Percentiles rank a stretch among this genome's conserved stretches.
Evolutionary conservation across 2,329 filamentous ascomycete species (phyloP).

Genomic region (Plenodomus lindquistii): DNA sequence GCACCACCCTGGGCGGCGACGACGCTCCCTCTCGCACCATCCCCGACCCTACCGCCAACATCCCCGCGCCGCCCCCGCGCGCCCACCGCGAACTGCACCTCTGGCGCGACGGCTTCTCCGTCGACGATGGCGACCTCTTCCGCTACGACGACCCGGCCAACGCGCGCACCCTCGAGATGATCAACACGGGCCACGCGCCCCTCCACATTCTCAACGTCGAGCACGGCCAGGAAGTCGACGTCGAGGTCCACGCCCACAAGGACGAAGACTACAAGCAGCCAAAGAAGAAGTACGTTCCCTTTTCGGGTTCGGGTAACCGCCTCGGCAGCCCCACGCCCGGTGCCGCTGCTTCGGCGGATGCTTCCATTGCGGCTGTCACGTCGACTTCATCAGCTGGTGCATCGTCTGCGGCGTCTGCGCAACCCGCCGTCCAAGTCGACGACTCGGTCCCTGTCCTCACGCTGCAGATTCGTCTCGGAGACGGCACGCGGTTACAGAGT

Average conservation of each 20-base stretch:
- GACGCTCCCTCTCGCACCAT: constrained; percentile 71
- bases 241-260: constrained; percentile 74
- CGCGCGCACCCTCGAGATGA: constrained; percentile 72
- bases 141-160: constrained; percentile 80
- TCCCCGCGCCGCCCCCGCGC: constrained; percentile 50
- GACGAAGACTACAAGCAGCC: constrained; percentile 73
- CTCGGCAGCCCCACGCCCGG: constrained; percentile 79
- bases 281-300: constrained; percentile 77
- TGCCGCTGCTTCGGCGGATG: constrained; percentile 39
- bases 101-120: constrained; percentile 83
- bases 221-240: constrained; percentile 74
- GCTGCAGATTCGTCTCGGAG: constrained; percentile 76
- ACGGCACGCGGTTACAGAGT: constrained; percentile 75
- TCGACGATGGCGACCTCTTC: constrained; percentile 77
- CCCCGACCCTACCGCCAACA: constrained; percentile 59
- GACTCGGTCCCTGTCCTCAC: constrained; percentile 68
- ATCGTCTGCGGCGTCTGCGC: constrained; percentile 39
- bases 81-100: constrained; percentile 74
- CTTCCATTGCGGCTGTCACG: constrained; percentile 40
- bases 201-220: constrained; percentile 77
- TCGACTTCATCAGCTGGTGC: constrained; percentile 17
- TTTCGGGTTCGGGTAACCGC: constrained; percentile 71
- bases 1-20: constrained; percentile 78
- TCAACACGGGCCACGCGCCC: constrained; percentile 75
- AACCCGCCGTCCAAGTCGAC: constrained; percentile 59